Evolutionary conservation across 257 asterid species (phyloP).

Genomic region (Plantago major): DNA sequence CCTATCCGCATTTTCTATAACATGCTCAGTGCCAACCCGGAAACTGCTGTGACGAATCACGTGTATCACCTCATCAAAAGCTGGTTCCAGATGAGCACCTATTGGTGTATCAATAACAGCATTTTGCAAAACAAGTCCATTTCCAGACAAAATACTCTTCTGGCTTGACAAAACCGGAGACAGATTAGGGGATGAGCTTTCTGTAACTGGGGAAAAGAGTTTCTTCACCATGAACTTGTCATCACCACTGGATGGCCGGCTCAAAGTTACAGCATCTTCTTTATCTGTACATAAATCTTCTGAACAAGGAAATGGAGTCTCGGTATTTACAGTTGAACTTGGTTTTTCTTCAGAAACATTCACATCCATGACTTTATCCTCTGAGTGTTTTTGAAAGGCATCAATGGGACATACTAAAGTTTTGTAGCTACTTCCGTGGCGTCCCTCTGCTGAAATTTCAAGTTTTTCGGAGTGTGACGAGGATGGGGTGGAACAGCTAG

Average conservation of each 20-base stretch:
- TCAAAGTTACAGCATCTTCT: constrained; percentile 22
- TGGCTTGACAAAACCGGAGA: constrained; percentile 37
- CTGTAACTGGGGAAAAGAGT: constrained; percentile 27
- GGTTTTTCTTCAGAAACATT: constrained; percentile 33
- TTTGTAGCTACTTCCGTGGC: constrained; percentile 29
- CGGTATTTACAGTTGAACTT: constrained; percentile 21
- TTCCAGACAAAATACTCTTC: constrained; percentile 35
- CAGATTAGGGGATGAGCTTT: constrained; percentile 28
- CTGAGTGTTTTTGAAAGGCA: constrained; percentile 25
- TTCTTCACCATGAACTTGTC: constrained; percentile 54
- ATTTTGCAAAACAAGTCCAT: constrained; percentile 37
- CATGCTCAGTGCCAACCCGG: constrained; percentile 49
- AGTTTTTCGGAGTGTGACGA: constrained; percentile 45
- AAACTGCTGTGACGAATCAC: constrained; percentile 65
- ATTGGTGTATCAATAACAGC: constrained; percentile 35
- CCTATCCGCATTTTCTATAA: constrained; percentile 37
- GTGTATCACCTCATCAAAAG: constrained; percentile 58
- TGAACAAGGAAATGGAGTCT: constrained; percentile 23
- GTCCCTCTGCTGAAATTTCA: constrained; percentile 28
- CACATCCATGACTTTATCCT: constrained; percentile 32
- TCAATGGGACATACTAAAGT: constrained; percentile 26
- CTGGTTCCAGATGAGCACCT: constrained; percentile 36
- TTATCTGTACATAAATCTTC: constrained; percentile 23
- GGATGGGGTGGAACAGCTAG: constrained; percentile 52
- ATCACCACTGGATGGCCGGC: constrained; percentile 21